Evolutionary conservation across 2,329 filamentous ascomycete species (phyloP).

Genomic region (Neoscytalidium dimidiatum): DNA sequence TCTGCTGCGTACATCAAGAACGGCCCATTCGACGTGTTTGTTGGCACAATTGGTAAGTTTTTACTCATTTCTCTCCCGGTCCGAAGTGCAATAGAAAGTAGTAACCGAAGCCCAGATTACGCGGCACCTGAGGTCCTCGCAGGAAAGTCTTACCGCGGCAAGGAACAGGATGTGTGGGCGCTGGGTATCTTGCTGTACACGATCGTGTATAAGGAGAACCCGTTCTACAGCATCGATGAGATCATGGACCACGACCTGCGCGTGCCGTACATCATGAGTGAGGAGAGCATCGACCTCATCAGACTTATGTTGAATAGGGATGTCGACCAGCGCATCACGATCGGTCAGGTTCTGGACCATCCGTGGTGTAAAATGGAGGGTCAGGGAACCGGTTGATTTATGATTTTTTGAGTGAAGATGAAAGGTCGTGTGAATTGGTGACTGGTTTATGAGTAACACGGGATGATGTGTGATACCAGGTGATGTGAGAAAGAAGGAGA

Average conservation of each 20-base stretch:
- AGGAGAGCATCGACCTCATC: conserved; percentile 90
- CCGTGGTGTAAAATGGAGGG: conserved; percentile 65
- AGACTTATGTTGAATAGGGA: conserved; percentile 90
- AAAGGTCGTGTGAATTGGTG: no score
- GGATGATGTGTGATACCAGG: background rate
- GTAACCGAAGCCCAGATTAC: conserved; percentile 90
- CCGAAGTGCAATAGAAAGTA: no score
- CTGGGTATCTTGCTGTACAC: conserved; percentile 96
- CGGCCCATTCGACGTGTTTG: conserved; percentile 97
- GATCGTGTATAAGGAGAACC: conserved; percentile 99
- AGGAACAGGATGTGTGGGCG: conserved; percentile 98
- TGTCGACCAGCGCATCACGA: conserved; percentile 79
- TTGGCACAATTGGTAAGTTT: conserved; percentile 88
- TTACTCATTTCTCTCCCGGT: background rate
- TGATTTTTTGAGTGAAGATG: no score
- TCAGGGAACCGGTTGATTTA: background rate
- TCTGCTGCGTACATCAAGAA: conserved; percentile 98
- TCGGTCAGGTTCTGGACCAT: conserved; percentile 83
- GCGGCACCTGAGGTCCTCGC: conserved; percentile 97
- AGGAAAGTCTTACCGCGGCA: conserved; percentile 87
- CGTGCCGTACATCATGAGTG: conserved; percentile 84
- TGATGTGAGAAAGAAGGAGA: background rate
- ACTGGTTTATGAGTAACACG: background rate
- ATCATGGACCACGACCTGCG: conserved; percentile 97
- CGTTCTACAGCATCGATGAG: conserved; percentile 98